Evolutionary conservation across 495 filamentous ascomycete species (phyloP).

Genomic region (Tirmania nivea): DNA sequence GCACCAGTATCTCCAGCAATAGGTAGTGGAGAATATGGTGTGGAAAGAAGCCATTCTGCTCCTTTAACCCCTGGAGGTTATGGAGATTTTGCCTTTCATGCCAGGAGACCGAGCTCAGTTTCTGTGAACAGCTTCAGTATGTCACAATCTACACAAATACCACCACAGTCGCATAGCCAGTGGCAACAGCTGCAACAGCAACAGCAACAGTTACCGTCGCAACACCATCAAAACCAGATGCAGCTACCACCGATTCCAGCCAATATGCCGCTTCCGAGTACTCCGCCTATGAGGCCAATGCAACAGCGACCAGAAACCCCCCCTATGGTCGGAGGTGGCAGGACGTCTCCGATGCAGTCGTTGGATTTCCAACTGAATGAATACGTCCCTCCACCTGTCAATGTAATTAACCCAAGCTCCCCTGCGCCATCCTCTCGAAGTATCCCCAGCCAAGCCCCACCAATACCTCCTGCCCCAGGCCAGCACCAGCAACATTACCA

Average conservation of each 20-base stretch:
- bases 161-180: neutral
- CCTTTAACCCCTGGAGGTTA: neutral
- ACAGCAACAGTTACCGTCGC: neutral
- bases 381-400: too few species aligned
- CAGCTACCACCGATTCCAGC: neutral
- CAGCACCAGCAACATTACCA: slow-evolving; percentile 1
- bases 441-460: neutral
- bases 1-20: neutral
- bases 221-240: neutral
- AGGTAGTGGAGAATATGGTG: neutral
- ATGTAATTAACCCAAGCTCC: neutral
- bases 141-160: neutral
- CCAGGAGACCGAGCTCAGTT: neutral
- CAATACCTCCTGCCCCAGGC: neutral
- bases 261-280: neutral
- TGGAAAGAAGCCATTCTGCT: neutral
- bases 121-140: neutral
- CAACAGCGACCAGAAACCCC: neutral
- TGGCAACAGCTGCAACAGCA: neutral
- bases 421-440: neutral
- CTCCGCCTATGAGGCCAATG: neutral
- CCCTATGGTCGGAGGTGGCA: neutral
- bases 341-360: neutral
- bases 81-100: neutral
- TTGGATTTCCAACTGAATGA: neutral